Percentiles rank a stretch among this genome's conserved stretches.
phyloP scores from a whole-genome alignment of 2,329 filamentous ascomycete species.

The Calonectria pauciramosa region DNA sequence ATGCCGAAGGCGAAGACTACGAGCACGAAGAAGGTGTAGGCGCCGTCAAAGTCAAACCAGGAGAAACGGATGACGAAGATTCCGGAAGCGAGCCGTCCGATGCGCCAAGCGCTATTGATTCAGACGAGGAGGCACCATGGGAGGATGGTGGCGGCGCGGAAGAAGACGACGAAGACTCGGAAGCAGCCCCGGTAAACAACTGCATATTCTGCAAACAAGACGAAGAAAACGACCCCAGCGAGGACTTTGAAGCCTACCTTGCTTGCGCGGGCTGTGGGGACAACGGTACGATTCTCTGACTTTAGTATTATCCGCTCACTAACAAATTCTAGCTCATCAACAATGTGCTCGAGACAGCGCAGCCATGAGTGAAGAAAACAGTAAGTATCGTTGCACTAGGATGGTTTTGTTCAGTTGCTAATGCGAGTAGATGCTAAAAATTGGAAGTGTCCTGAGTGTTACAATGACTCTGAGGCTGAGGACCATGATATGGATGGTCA shows the following conservation, averaged over 20 bases:
- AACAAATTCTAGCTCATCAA: slow-evolving; percentile 80
- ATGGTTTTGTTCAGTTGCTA: slow-evolving; percentile 13
- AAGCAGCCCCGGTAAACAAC: slow-evolving; percentile 60
- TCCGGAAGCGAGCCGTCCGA: slow-evolving; percentile 58
- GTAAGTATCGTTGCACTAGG: slow-evolving; percentile 38
- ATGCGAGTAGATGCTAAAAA: slow-evolving; percentile 54
- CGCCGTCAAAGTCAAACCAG: slow-evolving; percentile 69
- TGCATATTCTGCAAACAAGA: slow-evolving; percentile 85
- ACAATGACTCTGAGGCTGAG: slow-evolving; percentile 48
- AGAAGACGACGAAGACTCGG: slow-evolving; percentile 71
- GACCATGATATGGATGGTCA: slow-evolving; percentile 42
- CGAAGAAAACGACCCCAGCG: slow-evolving; percentile 85
- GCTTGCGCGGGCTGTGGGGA: slow-evolving; percentile 84
- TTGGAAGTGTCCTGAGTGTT: slow-evolving; percentile 68
- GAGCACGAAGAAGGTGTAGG: slow-evolving; percentile 69
- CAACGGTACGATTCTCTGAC: slow-evolving; percentile 74
- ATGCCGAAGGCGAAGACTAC: slow-evolving; percentile 48
- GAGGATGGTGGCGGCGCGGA: slow-evolving; percentile 70
- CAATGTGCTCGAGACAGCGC: slow-evolving; percentile 84
- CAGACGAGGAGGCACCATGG: slow-evolving; percentile 57
- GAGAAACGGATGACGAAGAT: slow-evolving; percentile 65
- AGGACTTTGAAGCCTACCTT: slow-evolving; percentile 85
- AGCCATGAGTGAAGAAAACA: slow-evolving; percentile 51
- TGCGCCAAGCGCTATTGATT: slow-evolving; percentile 65
- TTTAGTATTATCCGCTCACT: slow-evolving; percentile 46